Evolutionary conservation across 2,329 filamentous ascomycete genomes (phyloP), one percentile per base, ranked within the genome.

Genomic region (Albifimbria verrucaria): DNA sequence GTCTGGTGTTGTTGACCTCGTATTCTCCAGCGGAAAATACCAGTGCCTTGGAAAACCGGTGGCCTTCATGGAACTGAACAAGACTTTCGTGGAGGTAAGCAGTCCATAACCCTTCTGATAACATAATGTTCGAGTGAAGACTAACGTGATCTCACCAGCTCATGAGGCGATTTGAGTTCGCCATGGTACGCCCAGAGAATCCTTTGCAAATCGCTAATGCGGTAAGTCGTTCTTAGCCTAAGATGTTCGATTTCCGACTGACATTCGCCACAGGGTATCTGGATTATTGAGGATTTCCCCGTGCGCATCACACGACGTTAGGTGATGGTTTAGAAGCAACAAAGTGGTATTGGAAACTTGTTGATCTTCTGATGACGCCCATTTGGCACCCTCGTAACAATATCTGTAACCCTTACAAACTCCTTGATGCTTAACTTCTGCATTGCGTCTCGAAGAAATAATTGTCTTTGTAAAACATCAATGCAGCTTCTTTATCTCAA

Each of bases 41-140:
- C 62, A 68, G 58, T 79, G 77, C 55, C 59, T 79, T n/a, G 78
- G 77, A 5, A 75, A 71, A 36, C 44, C 55, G 11, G 71, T 77
- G 21, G 74, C 74, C 2, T 61, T 70, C 46, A 70, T 77, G 58
- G 74, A 77, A 61, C 52, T 77, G 39, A 69, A 72, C 54, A 77
- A 77, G 59, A 59, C 71, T 3, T 62, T 75, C 50, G 67, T 74
- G 24, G 71, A 76, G 69, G 74, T 76, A 60, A 55, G 68, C 49
- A 18, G 22, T 44, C 23, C 11, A 9, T 9, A 7, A 32, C 15
- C 15, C 9, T 32, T 7, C 15, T 15, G 9, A 32, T n/a, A n/a
- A n/a, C n/a, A 25, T 22, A 32, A 47, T 18, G 17, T 24, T 7
- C n/a, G 4, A 12, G 15, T 21, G 21, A 22, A 28, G 15, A 18